Evolutionary conservation across 2,329 filamentous ascomycete genomes (phyloP), one percentile per base, ranked within the genome.

Genomic region (Didymella glomerata): DNA sequence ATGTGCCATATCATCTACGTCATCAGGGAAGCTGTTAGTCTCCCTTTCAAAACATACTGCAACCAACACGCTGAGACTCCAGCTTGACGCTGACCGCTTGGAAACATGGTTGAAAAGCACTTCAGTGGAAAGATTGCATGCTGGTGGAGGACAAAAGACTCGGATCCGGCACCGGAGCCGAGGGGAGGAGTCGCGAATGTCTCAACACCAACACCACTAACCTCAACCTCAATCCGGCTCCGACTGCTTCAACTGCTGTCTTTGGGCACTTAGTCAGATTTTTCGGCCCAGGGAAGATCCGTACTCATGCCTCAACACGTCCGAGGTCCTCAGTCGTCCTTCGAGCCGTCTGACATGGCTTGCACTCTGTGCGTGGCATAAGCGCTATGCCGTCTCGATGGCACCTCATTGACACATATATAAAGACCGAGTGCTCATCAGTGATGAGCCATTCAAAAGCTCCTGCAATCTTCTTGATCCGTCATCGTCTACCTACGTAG

Each of bases 111-210:
- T 14, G 14, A 27, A n/a, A 24, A 28, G 24, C 14, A 28, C 14
- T 6, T 14, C 3, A 14, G 20, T 20, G 36, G 18, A 20, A n/a
- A 16, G 9, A 38, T 24, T 32, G 27, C 3, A n/a, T 5, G 30
- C 20, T 27, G 22, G 22, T 20, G 32, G 6, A 30, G 10, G 25
- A 22, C 13, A 4, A 25, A 18, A 47, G 20, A 41, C 49, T 40
- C 36, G 49, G 49, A 49, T 58, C 56, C 56, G 56, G 20, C 22
- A 22, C 25, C 56, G 56, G 56, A 54, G 38, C 55, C 55, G 55
- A 41, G 28, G 10, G 16, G 1, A 13, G 13, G 13, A 32, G 1
- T 14, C 4, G 11, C 30, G 27, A 8, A 28, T 7, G 27, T 28
- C 27, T 34, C 9, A 18, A 38, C 7, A 40, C n/a, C 36, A 20